Evolutionary conservation across 352 stramenopile species (phyloP).

Genomic region (Aphanomyces cochlioides): DNA sequence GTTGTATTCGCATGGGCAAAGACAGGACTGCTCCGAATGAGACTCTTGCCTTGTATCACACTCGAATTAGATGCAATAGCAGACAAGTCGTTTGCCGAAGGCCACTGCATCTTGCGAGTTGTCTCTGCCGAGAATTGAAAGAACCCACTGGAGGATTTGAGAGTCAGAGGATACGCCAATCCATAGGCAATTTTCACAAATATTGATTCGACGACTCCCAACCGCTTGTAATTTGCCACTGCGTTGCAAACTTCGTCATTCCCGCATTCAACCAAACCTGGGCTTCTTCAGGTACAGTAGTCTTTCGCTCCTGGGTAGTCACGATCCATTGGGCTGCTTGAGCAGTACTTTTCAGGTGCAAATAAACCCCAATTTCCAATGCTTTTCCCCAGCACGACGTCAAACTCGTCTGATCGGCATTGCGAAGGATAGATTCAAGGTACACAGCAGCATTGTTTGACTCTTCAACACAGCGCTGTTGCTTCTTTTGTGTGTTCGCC

Average conservation of each 20-base stretch:
- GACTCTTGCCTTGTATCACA: neutral
- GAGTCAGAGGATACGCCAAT: neutral
- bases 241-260: neutral
- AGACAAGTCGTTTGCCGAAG: neutral
- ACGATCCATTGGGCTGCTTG: neutral
- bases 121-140: neutral
- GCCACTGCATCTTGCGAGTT: constrained; percentile 17
- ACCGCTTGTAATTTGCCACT: constrained; percentile 24
- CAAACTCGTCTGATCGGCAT: constrained; percentile 6
- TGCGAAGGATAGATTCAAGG: constrained; percentile 26
- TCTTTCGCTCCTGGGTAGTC: neutral
- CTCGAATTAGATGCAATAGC: neutral
- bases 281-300: constrained; percentile 1
- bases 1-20: constrained; percentile 16
- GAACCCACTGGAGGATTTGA: constrained; percentile 1
- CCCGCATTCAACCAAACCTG: neutral
- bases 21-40: neutral
- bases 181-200: neutral
- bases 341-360: neutral
- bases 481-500: neutral
- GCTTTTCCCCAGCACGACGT: constrained; percentile 7
- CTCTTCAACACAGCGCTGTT: constrained; percentile 3
- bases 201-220: constrained; percentile 13
- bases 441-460: constrained; percentile 14
- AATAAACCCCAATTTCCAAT: neutral